Base-by-base conservation (phyloP, 805 yeast species). In the Candida succiphila region DNA sequence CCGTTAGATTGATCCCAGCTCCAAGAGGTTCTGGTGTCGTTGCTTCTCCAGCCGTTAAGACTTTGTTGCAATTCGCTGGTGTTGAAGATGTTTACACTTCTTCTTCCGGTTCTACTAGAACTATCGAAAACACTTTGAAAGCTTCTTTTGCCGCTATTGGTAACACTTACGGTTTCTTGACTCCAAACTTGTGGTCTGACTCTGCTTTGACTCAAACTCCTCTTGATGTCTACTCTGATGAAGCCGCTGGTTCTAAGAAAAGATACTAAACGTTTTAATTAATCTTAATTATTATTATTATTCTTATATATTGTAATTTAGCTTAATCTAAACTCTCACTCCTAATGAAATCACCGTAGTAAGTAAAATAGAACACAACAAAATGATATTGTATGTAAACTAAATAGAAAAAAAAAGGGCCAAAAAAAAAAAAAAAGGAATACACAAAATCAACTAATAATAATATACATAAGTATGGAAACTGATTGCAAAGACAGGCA, bases 21-120 rank as follows among this genome's bases (percentile, higher is more conserved):
- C 97, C 98, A 80, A 92, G 98, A 80, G 98, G 98, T 89, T 87
- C 95, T 68, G 97, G 96, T 83, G 85, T 92, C 64, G 96, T 92
- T 58, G 98, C 98, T 63, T 92, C 98, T 56, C 97, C 98, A 67
- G 96, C 95, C 54, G 97, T 92, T 67, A 89, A 88, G 84, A 87
- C 87, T 75, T 80, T 92, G 71, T 75, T 92, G 75, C 95, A 89
- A 76, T 84, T 92, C 67, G 98, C 96, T 63, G 98, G 98, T 85
- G 80, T 92, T 67, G 95, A 89, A 75, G 98, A 92, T 73, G 95
- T 92, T 61, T 92, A 88, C 87, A 92, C 98, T 56, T 78, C 94
- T 59, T 89, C 98, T 58, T 78, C 92, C 51, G 98, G 98, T 73
- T 84, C 95, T 58, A 92, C 98, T 78, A 87, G 96, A 84, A 92